These are phyloP conservation scores for Malania oleifera DNA, from an alignment of 164 flowering plant species.

Conservation along the genomic window DNA sequence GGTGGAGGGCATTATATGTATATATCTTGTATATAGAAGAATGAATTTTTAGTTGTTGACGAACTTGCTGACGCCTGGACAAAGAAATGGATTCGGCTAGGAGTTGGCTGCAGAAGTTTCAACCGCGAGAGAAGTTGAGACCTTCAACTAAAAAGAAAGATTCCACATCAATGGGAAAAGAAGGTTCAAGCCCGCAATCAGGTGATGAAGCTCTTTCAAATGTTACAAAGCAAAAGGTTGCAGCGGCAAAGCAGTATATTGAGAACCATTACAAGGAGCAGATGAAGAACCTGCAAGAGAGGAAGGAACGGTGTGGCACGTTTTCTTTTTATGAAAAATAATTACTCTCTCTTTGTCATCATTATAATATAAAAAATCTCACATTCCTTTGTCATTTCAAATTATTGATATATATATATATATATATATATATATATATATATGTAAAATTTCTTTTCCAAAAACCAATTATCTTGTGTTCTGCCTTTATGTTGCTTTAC, in stretches of 20 bases:
- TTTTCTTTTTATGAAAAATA: neutral
- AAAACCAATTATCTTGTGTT: too few relatives aligned
- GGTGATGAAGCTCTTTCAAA: slow-evolving; percentile 53
- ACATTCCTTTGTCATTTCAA: too few relatives aligned
- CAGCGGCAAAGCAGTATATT: slow-evolving; percentile 72
- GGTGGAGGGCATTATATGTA: neutral
- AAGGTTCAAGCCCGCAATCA: slow-evolving; percentile 6
- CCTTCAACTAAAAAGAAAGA: slow-evolving; percentile 35
- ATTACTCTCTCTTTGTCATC: too few relatives aligned
- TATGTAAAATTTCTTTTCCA: too few relatives aligned
- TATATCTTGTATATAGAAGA: neutral
- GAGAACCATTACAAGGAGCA: slow-evolving; percentile 83
- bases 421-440: too few relatives aligned
- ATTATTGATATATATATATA: too few relatives aligned
- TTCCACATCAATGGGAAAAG: slow-evolving; percentile 17
- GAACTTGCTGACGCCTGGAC: neutral
- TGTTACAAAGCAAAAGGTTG: slow-evolving; percentile 60
- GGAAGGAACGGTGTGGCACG: slow-evolving; percentile 48
- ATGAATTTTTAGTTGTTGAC: slow-evolving; percentile 5
- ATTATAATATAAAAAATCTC: too few relatives aligned
- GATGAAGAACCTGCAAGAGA: slow-evolving; percentile 64
- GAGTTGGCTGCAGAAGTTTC: slow-evolving; percentile 65
- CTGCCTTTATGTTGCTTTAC: too few relatives aligned
- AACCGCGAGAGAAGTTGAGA: slow-evolving; percentile 47
- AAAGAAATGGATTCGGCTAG: slow-evolving; percentile 58